Evolutionary conservation across 495 filamentous ascomycete genomes (phyloP).

Genomic region (Astrothelium macrocarpum): DNA sequence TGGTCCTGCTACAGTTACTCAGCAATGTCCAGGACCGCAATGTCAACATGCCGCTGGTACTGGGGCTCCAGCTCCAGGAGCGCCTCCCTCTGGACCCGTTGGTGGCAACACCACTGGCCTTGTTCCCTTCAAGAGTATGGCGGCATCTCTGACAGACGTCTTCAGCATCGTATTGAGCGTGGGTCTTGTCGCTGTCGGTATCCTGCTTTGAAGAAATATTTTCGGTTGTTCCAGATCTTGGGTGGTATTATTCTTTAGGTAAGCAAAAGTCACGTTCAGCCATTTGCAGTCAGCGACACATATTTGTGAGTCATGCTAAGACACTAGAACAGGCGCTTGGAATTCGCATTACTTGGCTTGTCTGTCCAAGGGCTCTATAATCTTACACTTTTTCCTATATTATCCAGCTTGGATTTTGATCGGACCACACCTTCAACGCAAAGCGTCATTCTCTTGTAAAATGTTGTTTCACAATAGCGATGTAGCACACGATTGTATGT

Average conservation of each 20-base stretch:
- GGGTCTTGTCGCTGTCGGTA: slow-evolving; percentile 1
- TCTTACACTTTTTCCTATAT: neutral
- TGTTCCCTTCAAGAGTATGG: neutral
- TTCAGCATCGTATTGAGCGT: neutral
- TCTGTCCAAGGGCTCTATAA: neutral
- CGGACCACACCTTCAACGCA: neutral
- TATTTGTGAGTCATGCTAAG: neutral
- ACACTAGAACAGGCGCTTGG: neutral
- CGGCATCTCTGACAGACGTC: slow-evolving; percentile 2
- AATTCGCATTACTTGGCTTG: neutral
- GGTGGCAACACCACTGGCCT: slow-evolving; percentile 4
- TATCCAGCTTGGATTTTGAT: neutral
- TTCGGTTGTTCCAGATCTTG: neutral
- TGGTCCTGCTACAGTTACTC: neutral
- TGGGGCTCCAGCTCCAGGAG: neutral
- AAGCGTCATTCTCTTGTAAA: neutral
- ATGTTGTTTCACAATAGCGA: neutral
- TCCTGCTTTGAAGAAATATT: neutral
- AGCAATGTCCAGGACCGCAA: slow-evolving; percentile 5
- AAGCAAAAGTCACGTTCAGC: neutral
- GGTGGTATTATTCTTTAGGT: neutral
- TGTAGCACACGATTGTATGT: neutral
- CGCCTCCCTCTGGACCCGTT: neutral
- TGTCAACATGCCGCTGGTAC: neutral
- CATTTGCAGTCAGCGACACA: neutral